Conservation (phyloP, 2,329 filamentous ascomycete genomes). For the Xylariaceae sp. region DNA sequence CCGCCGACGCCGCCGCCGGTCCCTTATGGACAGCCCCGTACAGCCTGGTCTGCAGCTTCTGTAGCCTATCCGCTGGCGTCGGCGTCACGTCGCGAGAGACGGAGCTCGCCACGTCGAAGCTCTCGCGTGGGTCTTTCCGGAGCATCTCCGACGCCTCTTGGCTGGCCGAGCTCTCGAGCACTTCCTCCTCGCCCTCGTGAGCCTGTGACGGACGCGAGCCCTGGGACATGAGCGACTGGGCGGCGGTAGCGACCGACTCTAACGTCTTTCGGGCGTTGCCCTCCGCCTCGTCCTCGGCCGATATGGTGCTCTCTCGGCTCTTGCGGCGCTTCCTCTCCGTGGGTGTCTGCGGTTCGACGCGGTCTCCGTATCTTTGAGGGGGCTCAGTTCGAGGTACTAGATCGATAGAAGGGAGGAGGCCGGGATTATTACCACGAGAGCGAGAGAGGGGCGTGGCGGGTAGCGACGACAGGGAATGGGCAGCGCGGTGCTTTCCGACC, state of each 20-base stretch:
- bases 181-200: conserved; percentile 46
- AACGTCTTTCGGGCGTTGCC: conserved; percentile 40
- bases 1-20: too few species aligned
- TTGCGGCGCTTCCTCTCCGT: conserved; percentile 48
- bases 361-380: conserved; percentile 31
- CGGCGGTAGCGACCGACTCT: conserved; percentile 46
- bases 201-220: conserved; percentile 23
- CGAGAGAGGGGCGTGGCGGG: conserved; percentile 67
- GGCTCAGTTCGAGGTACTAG: conserved; percentile 57
- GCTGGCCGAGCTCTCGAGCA: conserved; percentile 71
- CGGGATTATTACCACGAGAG: conserved; percentile 40
- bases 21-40: conserved; percentile 41
- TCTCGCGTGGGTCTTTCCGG: conserved; percentile 51
- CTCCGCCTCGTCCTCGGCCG: conserved; percentile 53
- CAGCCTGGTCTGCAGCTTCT: conserved; percentile 47
- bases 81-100: conserved; percentile 41
- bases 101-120: conserved; percentile 45
- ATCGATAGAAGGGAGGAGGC: conserved; percentile 57
- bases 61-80: conserved; percentile 40
- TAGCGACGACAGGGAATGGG: conserved; percentile 79
- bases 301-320: conserved; percentile 83
- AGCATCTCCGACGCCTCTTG: conserved; percentile 72
- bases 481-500: conserved; percentile 65
- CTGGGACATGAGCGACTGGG: conserved; percentile 33
- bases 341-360: conserved; percentile 43